Conservation (phyloP, 2,329 filamentous ascomycete species). For the Calonectria naviculata region DNA sequence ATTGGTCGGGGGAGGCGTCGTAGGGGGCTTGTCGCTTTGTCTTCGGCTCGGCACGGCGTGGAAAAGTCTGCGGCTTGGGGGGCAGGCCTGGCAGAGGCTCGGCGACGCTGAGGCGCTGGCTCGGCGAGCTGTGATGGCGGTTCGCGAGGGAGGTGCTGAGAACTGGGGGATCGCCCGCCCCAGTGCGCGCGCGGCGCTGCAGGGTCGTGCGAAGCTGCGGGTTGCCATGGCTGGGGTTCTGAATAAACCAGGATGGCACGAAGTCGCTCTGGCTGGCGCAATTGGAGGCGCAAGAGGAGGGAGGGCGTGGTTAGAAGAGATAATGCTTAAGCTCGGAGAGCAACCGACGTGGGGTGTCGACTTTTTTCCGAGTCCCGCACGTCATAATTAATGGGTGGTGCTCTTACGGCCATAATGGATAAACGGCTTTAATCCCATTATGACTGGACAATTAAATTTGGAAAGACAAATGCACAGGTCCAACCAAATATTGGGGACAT, state of each 20-base stretch:
- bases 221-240: constrained; percentile 27
- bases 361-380: constrained; percentile 41
- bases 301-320: neutral
- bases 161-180: constrained; percentile 32
- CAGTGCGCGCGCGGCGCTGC: constrained; percentile 31
- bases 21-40: constrained; percentile 39
- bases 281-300: constrained; percentile 8
- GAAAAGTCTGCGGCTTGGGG: constrained; percentile 26
- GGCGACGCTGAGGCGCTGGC: neutral
- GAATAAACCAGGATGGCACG: neutral
- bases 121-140: constrained; percentile 28
- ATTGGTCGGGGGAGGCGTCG: constrained; percentile 62
- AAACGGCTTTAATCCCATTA: neutral
- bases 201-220: constrained; percentile 35
- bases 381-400: constrained; percentile 36
- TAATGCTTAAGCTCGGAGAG: constrained; percentile 15
- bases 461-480: neutral
- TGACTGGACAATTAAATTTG: neutral
- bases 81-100: neutral
- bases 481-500: neutral
- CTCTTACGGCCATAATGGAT: neutral
- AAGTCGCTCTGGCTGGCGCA: neutral
- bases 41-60: constrained; percentile 30
- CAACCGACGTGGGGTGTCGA: constrained; percentile 35
- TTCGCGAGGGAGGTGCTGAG: constrained; percentile 16